These are phyloP conservation scores for Yamadazyma buinensis DNA, from an alignment of 1,139 yeast genomes.

Conservation along the genomic window DNA sequence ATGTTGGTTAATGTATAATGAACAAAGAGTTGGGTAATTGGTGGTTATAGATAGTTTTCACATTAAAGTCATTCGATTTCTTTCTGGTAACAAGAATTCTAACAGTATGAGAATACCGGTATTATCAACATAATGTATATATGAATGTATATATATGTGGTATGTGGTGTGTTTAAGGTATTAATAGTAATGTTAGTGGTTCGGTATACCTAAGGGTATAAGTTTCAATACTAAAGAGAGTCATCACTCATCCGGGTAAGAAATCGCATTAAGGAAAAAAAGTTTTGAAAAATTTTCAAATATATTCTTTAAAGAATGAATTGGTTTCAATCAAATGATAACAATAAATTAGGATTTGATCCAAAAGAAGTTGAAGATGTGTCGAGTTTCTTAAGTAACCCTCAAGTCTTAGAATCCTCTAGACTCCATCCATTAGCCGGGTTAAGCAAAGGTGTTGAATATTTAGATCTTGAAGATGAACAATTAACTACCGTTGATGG, in stretches of 20 bases:
- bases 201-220: too few species aligned
- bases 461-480: conserved; percentile 81
- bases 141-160: too few species aligned
- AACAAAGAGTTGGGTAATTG: too few species aligned
- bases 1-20: too few species aligned
- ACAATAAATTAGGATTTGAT: conserved; percentile 55
- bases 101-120: too few species aligned
- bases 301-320: conserved; percentile 11
- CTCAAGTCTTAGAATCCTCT: conserved; percentile 65
- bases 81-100: too few species aligned
- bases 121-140: too few species aligned
- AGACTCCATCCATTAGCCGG: conserved; percentile 93
- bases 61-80: too few species aligned
- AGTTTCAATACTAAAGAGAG: background rate
- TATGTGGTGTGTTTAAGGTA: too few species aligned
- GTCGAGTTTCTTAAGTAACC: conserved; percentile 54
- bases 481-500: conserved; percentile 74
- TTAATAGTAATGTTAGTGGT: too few species aligned
- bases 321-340: conserved; percentile 55
- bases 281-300: conserved; percentile 4
- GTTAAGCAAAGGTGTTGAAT: conserved; percentile 83
- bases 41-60: too few species aligned
- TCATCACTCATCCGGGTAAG: conserved; percentile 4
- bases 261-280: conserved; percentile 1
- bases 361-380: conserved; percentile 65